Base-by-base conservation (phyloP, 805 yeast genomes). In the Nakazawaea anatomiae region DNA sequence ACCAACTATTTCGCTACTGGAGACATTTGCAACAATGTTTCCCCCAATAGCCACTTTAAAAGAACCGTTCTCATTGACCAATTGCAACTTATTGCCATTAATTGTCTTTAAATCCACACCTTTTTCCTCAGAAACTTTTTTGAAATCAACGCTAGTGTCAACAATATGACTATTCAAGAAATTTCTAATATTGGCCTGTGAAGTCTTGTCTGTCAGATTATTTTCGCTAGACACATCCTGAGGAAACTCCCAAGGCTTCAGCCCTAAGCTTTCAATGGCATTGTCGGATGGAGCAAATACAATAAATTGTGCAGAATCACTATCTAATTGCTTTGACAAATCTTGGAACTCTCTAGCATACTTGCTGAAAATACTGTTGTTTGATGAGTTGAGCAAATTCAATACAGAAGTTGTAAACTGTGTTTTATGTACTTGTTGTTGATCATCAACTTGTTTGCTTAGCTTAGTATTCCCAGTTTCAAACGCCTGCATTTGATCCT, bases 241-340 rank as follows among this genome's bases (percentile, higher is more conserved):
- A 0, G 96, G 96, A 64, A 85, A 89, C 61, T 85, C 84, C 96
- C 96, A 89, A 25, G 96, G 96, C 63, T 88, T 89, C 50, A 63
- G 51, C 4, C 65, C 10, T 45, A 83, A 60, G 1, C 72, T 66
- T 34, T 68, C 67, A 52, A 89, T 71, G 4, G 89, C 91, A 10
- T 64, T 65, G 60, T 89, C 80, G 2, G 80, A 71, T 6, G 96
- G 96, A 3, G 95, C 88, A 59, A 89, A 76, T 6, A 89, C 75
- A 27, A 87, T 66, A 55, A 77, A 49, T 27, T 44, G 43, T 14
- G 35, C 35, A 8, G 12, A 29, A 6, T 12, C 30, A 14, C 31
- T 32, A 31, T 44, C 40, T 6, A 49, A 35, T 44, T 44, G 38
- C 29, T 44, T 39, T 4, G 34, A 14, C 8, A 41, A 7, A 12